These are phyloP conservation scores for Bruguiera sexangula DNA, from an alignment of 345 rosid species.

Conservation along the genomic window DNA sequence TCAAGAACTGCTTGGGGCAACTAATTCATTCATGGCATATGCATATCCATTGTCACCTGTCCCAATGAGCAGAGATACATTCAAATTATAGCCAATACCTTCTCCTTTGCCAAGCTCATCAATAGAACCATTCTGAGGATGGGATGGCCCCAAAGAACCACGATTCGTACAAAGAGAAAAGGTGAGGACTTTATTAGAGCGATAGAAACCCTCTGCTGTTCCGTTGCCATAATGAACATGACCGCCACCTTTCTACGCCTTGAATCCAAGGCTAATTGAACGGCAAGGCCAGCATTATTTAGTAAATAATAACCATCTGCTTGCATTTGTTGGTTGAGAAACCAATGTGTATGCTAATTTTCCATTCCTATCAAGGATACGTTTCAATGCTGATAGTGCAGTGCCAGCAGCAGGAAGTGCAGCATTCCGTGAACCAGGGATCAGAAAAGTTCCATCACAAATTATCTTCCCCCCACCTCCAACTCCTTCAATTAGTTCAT, in stretches of 20 bases:
- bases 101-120: slow-evolving; percentile 76
- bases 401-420: slow-evolving; percentile 81
- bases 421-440: slow-evolving; percentile 70
- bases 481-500: slow-evolving; percentile 52
- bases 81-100: slow-evolving; percentile 76
- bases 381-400: slow-evolving; percentile 68
- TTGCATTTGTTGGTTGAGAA: slow-evolving; percentile 71
- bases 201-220: slow-evolving; percentile 75
- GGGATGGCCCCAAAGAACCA: slow-evolving; percentile 94
- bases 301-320: slow-evolving; percentile 90
- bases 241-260: slow-evolving; percentile 53
- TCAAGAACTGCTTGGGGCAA: slow-evolving; percentile 53
- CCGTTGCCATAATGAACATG: slow-evolving; percentile 88
- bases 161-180: slow-evolving; percentile 89
- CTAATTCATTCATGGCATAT: slow-evolving; percentile 58
- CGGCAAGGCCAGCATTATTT: slow-evolving; percentile 77
- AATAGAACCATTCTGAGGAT: slow-evolving; percentile 64
- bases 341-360: slow-evolving; percentile 63
- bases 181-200: slow-evolving; percentile 57
- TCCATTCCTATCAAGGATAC: slow-evolving; percentile 56
- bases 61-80: slow-evolving; percentile 83
- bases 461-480: slow-evolving; percentile 48
- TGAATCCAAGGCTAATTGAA: slow-evolving; percentile 54
- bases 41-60: slow-evolving; percentile 71
- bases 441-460: slow-evolving; percentile 61